Conservation (phyloP, 2,329 filamentous ascomycete genomes). For the Dichotomopilus funicola region DNA sequence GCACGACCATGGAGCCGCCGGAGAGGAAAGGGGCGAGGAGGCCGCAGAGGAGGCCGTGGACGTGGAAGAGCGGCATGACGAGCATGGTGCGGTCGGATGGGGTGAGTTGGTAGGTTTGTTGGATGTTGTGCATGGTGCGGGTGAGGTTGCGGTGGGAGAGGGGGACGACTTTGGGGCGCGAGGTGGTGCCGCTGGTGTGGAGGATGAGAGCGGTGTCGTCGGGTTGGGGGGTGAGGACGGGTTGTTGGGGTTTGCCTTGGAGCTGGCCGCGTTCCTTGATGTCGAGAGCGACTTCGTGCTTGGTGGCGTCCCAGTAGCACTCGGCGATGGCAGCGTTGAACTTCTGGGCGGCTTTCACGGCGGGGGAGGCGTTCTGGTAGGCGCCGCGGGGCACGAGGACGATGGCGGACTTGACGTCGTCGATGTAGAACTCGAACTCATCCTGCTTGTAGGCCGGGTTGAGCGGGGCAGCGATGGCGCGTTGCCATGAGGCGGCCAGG, state of each 20-base stretch:
- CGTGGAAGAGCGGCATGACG: slow-evolving; percentile 88
- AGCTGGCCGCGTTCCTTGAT: slow-evolving; percentile 71
- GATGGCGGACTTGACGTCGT: slow-evolving; percentile 74
- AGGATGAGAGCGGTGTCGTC: slow-evolving; percentile 76
- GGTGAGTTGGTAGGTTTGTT: slow-evolving; percentile 67
- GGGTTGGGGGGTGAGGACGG: slow-evolving; percentile 48
- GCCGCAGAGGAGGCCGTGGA: slow-evolving; percentile 78
- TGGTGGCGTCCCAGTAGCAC: slow-evolving; percentile 67
- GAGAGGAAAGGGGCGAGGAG: slow-evolving; percentile 71
- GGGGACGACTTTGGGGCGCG: slow-evolving; percentile 77
- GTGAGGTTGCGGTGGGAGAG: slow-evolving; percentile 76
- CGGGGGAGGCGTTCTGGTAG: slow-evolving; percentile 59
- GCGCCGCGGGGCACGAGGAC: slow-evolving; percentile 69
- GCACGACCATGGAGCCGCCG: slow-evolving; percentile 73
- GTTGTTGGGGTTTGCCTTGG: slow-evolving; percentile 34
- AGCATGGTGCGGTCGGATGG: slow-evolving; percentile 70
- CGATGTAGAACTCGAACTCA: slow-evolving; percentile 89
- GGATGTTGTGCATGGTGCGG: slow-evolving; percentile 77
- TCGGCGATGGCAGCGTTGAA: slow-evolving; percentile 82
- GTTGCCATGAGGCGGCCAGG: slow-evolving; percentile 77
- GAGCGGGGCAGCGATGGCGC: slow-evolving; percentile 76
- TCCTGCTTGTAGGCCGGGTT: slow-evolving; percentile 85
- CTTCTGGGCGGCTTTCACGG: slow-evolving; percentile 69
- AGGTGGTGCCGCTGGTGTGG: slow-evolving; percentile 80
- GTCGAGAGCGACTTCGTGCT: slow-evolving; percentile 64